Base-by-base conservation (phyloP, 2,329 filamentous ascomycete genomes). In the Paraphoma chrysanthemicola region DNA sequence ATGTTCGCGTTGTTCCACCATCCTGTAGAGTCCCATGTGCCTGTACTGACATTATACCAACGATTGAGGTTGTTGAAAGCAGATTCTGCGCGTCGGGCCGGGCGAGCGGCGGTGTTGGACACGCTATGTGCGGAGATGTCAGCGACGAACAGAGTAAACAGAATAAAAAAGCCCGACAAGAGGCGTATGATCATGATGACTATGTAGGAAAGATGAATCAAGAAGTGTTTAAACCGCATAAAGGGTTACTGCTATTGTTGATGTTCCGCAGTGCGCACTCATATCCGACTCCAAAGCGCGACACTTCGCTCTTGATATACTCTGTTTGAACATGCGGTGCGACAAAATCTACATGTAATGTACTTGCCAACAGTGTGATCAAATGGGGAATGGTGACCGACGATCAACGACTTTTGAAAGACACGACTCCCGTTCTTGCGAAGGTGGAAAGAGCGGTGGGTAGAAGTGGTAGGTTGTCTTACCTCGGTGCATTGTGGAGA, bases 1-100 rank as follows among this genome's bases (percentile, higher is more conserved):
- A 82, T 82, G 68, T 91, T 92, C 44, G 85, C 90, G 51, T 84
- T 83, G 68, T 91, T 90, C 90, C 90, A 92, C 90, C 90, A 92
- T n/a, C 83, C 83, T 7, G 83, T 82, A 0, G 83, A 83, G 52
- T 85, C 76, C 87, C 87, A 92, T 11, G 90, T 78, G 3, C 90
- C 89, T 1, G 81, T 86, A 5, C 70, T 67, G 2, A 74, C 54
- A 67, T 88, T 83, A 72, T 91, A 91, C 83, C 85, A 91, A 42
- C 66, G 69, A 64, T 90, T 86, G 1, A 90, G 79, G 6, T 80
- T 71, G 18, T 73, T 67, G 1, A 81, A 67, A 3, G 78, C 79
- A 8, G 69, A 57, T 17, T 70, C 54, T 3, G 72, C 70, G 31
- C 71, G 69, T 38, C 57, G 53, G 8, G 54, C 65, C 9, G 71